Percentiles rank a stretch among this genome's conserved stretches.
These are phyloP conservation scores for Cystobasidium sp. DNA, from an alignment of 1,284 basidiomycete genomes.

Conservation along the genomic window DNA sequence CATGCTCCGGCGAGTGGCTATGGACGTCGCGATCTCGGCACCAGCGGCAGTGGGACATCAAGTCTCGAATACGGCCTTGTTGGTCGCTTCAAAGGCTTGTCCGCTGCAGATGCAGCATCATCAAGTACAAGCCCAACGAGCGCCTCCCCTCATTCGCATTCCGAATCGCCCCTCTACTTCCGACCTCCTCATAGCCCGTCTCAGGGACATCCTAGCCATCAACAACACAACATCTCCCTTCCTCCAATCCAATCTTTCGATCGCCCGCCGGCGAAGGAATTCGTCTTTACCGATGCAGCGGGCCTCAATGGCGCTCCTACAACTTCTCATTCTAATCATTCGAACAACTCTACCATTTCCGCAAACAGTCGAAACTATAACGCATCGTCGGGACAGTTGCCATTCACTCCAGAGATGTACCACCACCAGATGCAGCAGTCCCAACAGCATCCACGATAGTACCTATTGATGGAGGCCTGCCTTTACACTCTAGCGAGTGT, in stretches of 20 bases:
- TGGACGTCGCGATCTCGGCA: conserved; percentile 62
- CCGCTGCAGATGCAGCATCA: conserved; percentile 62
- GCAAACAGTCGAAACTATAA: conserved; percentile 19
- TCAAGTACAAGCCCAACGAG: conserved; percentile 24
- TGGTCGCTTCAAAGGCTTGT: conserved; percentile 57
- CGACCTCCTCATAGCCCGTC: conserved; percentile 26
- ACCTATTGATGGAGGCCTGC: too few species aligned
- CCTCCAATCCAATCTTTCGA: conserved; percentile 42
- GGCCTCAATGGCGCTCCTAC: conserved; percentile 15
- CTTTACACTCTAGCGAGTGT: neutral
- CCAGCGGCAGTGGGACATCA: conserved; percentile 31
- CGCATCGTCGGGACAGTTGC: conserved; percentile 15
- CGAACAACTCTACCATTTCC: conserved; percentile 36
- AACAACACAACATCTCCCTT: conserved; percentile 24
- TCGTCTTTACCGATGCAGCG: conserved; percentile 14
- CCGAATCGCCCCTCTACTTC: conserved; percentile 23
- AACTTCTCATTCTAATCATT: conserved; percentile 37
- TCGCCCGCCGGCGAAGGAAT: conserved; percentile 40
- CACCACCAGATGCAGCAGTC: conserved; percentile 38
- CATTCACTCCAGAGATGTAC: conserved; percentile 39
- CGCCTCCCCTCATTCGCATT: conserved; percentile 19
- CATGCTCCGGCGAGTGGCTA: conserved; percentile 73
- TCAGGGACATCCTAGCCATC: conserved; percentile 20
- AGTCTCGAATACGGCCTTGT: conserved; percentile 38
- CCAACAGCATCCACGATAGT: conserved; percentile 15